These are phyloP conservation scores for Schwanniomyces pseudopolymorphus DNA, from an alignment of 805 yeast genomes.

Conservation along the genomic window DNA sequence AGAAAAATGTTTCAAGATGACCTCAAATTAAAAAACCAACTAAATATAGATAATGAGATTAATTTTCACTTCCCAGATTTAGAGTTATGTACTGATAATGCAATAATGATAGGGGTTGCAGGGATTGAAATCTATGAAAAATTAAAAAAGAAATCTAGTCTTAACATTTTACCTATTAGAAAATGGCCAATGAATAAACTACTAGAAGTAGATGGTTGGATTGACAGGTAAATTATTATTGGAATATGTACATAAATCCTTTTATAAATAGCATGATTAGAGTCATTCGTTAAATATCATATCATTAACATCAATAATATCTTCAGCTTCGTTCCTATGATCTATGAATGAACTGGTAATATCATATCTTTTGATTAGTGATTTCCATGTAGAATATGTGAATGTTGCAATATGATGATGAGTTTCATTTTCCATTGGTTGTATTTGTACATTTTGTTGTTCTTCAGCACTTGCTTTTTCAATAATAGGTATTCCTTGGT, in stretches of 20 bases:
- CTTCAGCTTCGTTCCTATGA: constrained; percentile 33
- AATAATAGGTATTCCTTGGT: constrained; percentile 47
- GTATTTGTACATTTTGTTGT: constrained; percentile 15
- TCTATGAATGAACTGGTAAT: constrained; percentile 58
- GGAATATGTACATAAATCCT: not conserved
- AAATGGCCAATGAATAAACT: constrained; percentile 79
- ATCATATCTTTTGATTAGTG: constrained; percentile 50
- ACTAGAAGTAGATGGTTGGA: constrained; percentile 53
- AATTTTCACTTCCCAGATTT: constrained; percentile 66
- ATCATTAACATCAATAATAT: constrained; percentile 21
- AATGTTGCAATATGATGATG: constrained; percentile 74
- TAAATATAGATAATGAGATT: not conserved
- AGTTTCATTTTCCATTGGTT: constrained; percentile 25
- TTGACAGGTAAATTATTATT: constrained; percentile 9
- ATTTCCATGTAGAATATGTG: constrained; percentile 65
- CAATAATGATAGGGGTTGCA: constrained; percentile 97
- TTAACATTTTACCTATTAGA: constrained; percentile 62
- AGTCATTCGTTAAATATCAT: not conserved
- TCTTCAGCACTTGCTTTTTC: constrained; percentile 27
- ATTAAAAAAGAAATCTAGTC: constrained; percentile 45
- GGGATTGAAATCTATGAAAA: constrained; percentile 82
- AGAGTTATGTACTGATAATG: constrained; percentile 86
- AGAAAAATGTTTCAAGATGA: constrained; percentile 47
- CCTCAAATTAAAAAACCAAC: constrained; percentile 20
- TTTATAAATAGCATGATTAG: too few relatives aligned